Evolutionary conservation across 1,284 basidiomycete species (phyloP), one percentile per base, ranked within the genome.

Genomic region (Ganoderma lingzhi): DNA sequence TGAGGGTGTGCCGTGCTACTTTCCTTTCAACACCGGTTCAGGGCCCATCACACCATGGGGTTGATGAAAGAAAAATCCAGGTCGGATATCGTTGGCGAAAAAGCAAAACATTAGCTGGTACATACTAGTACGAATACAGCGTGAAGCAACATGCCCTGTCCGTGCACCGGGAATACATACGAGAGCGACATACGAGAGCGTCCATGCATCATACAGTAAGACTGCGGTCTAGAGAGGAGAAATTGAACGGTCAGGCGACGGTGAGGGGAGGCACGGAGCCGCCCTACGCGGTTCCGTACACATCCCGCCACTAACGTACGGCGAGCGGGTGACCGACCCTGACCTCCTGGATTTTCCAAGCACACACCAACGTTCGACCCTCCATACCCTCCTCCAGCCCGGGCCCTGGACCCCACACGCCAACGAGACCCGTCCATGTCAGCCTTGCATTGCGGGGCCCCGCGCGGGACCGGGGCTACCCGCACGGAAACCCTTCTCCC

Each of bases 121-220:
- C 59, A 58, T 32, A 55, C 58, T 30, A 30, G 37, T 61, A 42
- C 59, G 39, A 23, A 41, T 61, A 42, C 59, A 61, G 39, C 12
- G 59, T 15, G 37, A 35, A 39, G 56, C 23, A 60, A 41, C 42
- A 23, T 28, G 23, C 12, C 23, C 39, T 15, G 37, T 60, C 35
- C 59, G 23, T 60, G 59, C 39, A 23, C 30, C 59, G 59, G 39
- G 5, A 4, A 42, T 60, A 60, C 19, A 42, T 60, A 60, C 35
- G 39, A 42, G 30, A 56, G 53, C 53, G 59, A 60, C 19, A 42
- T 60, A 60, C 35, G 39, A 42, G 30, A 56, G 53, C 53, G 59
- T 61, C 39, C 39, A 14, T 61, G 12, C n/a, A 41, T n/a, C 58
- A 58, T 37, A 28, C 23, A 28, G 23, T 8, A 28, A 51, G 3